Conservation (phyloP, 78 protist species). For the Capsaspora owczarzaki region DNA sequence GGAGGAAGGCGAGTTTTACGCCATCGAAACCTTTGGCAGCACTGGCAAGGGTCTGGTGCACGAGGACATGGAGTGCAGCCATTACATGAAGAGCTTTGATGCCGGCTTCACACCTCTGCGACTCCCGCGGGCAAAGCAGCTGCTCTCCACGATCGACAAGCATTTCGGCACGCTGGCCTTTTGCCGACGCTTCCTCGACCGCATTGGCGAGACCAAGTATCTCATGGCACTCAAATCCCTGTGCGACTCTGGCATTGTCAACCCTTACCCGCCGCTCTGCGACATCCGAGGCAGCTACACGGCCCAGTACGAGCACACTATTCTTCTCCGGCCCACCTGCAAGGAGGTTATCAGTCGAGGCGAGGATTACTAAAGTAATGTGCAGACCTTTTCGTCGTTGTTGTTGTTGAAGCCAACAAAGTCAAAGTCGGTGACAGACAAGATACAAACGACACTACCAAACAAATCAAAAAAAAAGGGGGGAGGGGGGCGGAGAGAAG, state of each 20-base stretch:
- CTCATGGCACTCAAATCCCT: background rate
- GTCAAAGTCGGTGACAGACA: too few species aligned
- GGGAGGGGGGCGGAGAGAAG: too few species aligned
- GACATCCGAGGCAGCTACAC: conserved; percentile 86
- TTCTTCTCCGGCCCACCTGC: conserved; percentile 79
- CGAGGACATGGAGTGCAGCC: conserved; percentile 85
- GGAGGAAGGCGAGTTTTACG: conserved; percentile 80
- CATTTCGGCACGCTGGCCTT: conserved; percentile 94
- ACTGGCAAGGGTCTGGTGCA: conserved; percentile 83
- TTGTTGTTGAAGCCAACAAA: too few species aligned
- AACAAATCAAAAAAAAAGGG: too few species aligned
- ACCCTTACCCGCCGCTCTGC: conserved; percentile 85
- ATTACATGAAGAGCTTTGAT: conserved; percentile 80
- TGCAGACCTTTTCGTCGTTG: too few species aligned
- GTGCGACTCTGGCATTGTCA: conserved; percentile 30
- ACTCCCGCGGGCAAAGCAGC: background rate
- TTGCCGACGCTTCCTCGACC: conserved; percentile 80
- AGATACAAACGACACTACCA: too few species aligned
- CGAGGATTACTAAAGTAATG: conserved; percentile 84
- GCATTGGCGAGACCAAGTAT: conserved; percentile 8
- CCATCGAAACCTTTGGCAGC: conserved; percentile 99
- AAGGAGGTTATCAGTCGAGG: conserved; percentile 93
- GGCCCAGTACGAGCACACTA: conserved; percentile 94
- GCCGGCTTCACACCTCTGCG: conserved; percentile 28
- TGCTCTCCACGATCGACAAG: conserved; percentile 69